Evolutionary conservation across 2,329 filamentous ascomycete species (phyloP), one percentile per base, ranked within the genome.

Genomic region (Knoxdaviesia capensis): DNA sequence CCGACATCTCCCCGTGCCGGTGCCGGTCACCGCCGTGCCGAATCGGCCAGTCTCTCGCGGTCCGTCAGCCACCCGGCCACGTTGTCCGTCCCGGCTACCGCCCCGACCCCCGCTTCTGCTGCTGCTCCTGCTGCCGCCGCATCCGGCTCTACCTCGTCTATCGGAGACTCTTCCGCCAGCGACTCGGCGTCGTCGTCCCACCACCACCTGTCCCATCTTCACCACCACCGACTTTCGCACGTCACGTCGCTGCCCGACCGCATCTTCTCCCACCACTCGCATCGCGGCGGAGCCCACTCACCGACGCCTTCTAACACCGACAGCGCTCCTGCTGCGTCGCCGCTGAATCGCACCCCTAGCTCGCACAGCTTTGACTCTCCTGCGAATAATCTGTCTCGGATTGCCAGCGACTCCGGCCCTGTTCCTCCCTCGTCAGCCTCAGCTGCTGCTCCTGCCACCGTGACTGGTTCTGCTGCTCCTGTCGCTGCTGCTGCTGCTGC

Each of bases 61-160:
- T 61, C 61, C 10, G 53, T 54, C 45, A 62, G 58, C 52, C 57
- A 61, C 48, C 54, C 57, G 30, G 52, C 56, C 39, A 50, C 52
- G 30, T 47, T 52, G 37, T 50, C 49, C 28, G 42, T 48, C 32
- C 43, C 48, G 32, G 43, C 45, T 40, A 43, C 43, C 9, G 42
- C 45, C 33, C 44, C 50, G 34, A 50, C 36, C 31, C 20, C 34
- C 34, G 34, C 42, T 41, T 31, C 38, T 33, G 20, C 44, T 28
- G 35, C 37, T 20, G 10, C 42, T 7, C 37, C 42, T 40, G n/a
- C 31, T n/a, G 11, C 39, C 28, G 7, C 39, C 31, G 7, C 41
- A 3, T 20, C 38, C 7, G 6, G 30, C n/a, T 9, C 38, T n/a
- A 28, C 34, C 34, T 33, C 45, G 28, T 42, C 47, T 29, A 40